These are phyloP conservation scores for Albizia julibrissin DNA, from an alignment of 306 rosid genomes.

Conservation along the genomic window DNA sequence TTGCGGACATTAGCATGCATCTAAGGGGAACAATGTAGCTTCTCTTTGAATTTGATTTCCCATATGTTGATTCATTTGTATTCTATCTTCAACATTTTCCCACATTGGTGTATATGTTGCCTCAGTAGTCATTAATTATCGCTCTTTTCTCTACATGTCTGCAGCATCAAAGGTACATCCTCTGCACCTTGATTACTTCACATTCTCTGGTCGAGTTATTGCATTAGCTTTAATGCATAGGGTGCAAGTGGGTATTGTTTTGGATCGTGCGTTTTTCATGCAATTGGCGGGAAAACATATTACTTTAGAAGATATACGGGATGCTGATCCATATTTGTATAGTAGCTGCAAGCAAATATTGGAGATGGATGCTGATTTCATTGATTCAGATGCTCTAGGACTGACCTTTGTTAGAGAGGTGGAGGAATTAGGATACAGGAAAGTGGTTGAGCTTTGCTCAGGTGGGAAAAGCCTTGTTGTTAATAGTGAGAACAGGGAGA, in stretches of 20 bases:
- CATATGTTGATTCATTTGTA: background rate
- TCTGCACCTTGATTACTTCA: slow-evolving; percentile 85
- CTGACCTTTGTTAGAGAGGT: slow-evolving; percentile 89
- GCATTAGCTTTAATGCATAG: slow-evolving; percentile 93
- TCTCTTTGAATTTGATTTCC: slow-evolving; percentile 23
- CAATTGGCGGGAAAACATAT: slow-evolving; percentile 79
- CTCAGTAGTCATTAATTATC: slow-evolving; percentile 16
- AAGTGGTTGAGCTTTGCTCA: slow-evolving; percentile 65
- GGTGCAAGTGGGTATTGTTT: slow-evolving; percentile 90
- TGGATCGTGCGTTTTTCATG: slow-evolving; percentile 83
- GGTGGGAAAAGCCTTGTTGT: slow-evolving; percentile 72
- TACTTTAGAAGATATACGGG: slow-evolving; percentile 72
- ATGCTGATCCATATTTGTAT: slow-evolving; percentile 79
- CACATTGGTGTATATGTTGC: slow-evolving; percentile 21
- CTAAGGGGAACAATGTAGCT: slow-evolving; percentile 1
- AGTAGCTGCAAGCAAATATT: slow-evolving; percentile 81
- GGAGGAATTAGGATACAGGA: slow-evolving; percentile 80
- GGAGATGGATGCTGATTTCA: slow-evolving; percentile 72
- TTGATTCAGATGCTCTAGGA: slow-evolving; percentile 90
- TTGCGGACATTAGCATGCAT: background rate
- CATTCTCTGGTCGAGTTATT: slow-evolving; percentile 82
- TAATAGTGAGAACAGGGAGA: slow-evolving; percentile 67
- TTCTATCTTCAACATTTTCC: slow-evolving; percentile 12
- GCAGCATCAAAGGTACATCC: slow-evolving; percentile 92
- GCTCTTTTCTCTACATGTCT: slow-evolving; percentile 33